These are phyloP conservation scores for Oropetium thomaeum DNA, from an alignment of 176 grass and related monocot species.

Conservation along the genomic window DNA sequence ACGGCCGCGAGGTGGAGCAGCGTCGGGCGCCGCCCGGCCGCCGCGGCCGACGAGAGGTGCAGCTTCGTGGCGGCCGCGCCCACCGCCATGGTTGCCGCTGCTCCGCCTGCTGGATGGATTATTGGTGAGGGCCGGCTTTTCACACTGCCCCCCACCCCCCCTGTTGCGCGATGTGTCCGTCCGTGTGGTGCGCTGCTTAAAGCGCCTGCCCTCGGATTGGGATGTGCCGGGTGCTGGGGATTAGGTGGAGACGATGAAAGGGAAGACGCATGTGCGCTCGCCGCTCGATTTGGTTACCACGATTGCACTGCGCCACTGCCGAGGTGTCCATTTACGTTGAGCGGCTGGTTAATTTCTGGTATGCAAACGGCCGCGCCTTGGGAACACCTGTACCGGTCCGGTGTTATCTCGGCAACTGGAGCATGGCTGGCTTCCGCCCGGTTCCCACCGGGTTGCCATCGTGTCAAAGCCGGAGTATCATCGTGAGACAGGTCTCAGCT, in stretches of 20 bases:
- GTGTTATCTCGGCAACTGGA: neutral
- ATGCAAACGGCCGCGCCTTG: neutral
- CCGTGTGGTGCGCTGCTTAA: conserved; percentile 2
- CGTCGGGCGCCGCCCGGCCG: conserved; percentile 25
- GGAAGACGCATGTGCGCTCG: conserved; percentile 4
- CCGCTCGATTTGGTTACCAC: neutral
- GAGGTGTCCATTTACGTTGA: neutral
- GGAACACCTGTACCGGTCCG: conserved; percentile 5
- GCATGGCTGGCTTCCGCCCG: neutral
- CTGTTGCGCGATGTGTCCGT: neutral
- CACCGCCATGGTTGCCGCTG: conserved; percentile 37
- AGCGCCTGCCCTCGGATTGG: conserved; percentile 19
- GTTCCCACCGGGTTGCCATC: neutral
- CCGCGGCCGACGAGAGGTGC: conserved; percentile 25
- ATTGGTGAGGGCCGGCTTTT: neutral
- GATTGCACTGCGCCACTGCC: neutral
- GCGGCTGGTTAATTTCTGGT: conserved; percentile 16
- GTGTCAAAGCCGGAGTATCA: neutral
- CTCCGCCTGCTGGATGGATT: neutral
- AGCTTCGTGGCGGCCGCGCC: conserved; percentile 39
- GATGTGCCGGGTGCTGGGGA: neutral
- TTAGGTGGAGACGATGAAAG: conserved; percentile 34
- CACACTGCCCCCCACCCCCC: neutral
- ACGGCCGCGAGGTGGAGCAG: conserved; percentile 53
- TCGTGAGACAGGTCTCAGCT: neutral